Base-by-base conservation (phyloP, 176 grass and related monocot species). In the Alloteropsis semialata region DNA sequence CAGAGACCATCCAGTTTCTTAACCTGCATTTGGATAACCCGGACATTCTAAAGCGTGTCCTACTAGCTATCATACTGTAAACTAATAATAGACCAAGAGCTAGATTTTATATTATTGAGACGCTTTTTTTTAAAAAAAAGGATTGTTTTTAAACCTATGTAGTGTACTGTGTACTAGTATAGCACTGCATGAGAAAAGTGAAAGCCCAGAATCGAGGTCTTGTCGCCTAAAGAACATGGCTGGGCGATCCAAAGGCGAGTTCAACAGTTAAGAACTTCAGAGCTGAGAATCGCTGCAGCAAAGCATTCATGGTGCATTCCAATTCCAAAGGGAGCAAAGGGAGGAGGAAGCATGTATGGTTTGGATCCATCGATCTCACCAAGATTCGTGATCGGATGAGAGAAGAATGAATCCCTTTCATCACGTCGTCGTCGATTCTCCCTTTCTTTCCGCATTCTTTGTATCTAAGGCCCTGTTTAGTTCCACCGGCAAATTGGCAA, bases 381-480 rank as follows among this genome's bases (percentile, higher is more conserved):
- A 29, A 27, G 76, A 81, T 81, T 70, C 70, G 54, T 63, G 34
- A 53, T 69, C 34, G n/a, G 42, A 84, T 6, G 45, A 70, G 33
- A 27, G 39, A 48, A 29, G 39, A 69, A 76, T 4, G 57, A 48
- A 78, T 10, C 14, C 51, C 82, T 85, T 89, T 81, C 30, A 71
- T 81, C 30, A 71, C 14, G 42, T 33, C 14, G 42, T 33, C 57
- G 19, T 44, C 50, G 69, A 10, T 58, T 59, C 60, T 41, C n/a
- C n/a, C 61, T 10, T 46, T 55, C 58, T 76, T 85, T 82, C 64
- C 65, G 21, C 72, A 77, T 89, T 81, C 78, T 89, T 89, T 77
- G 83, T 57, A 82, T 82, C 63, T 4, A 89, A 82, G n/a, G n/a
- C n/a, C n/a, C n/a, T n/a, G n/a, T n/a, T n/a, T n/a, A n/a, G n/a